phyloP scores from a whole-genome alignment of 495 filamentous ascomycete genomes.

The Neurospora terricola region DNA sequence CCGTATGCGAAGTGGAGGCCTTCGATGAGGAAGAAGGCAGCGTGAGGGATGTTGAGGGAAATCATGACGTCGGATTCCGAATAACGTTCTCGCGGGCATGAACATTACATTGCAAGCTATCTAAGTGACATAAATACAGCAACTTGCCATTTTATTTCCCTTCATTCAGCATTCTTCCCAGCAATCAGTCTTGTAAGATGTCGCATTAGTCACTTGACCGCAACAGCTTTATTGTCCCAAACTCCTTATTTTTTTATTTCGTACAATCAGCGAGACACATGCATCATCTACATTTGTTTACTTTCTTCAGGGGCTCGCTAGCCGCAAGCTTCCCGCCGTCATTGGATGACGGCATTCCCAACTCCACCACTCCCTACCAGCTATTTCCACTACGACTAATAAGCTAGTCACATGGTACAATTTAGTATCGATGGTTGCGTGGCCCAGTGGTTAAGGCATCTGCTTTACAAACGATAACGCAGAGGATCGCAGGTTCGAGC shows the following conservation, averaged over 20 bases:
- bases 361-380: neutral
- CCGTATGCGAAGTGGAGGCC: conserved; percentile 50
- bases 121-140: too few species aligned
- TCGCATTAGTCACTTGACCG: neutral
- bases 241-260: neutral
- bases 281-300: neutral
- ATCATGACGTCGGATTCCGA: neutral
- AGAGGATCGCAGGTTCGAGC: conserved; percentile 42
- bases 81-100: neutral
- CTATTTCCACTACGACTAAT: neutral
- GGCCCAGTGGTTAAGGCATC: conserved; percentile 34
- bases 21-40: neutral
- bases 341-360: neutral
- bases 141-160: neutral
- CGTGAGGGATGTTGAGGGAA: conserved; percentile 1
- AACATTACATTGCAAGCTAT: neutral
- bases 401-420: accelerated
- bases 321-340: neutral
- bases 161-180: neutral
- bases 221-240: neutral
- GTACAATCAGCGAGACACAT: neutral
- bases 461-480: conserved; percentile 28
- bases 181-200: neutral
- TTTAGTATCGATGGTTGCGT: conserved; percentile 12
- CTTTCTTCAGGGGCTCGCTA: neutral